Base-by-base conservation (phyloP, 129 eudicot species). In the Solidago caesia region DNA sequence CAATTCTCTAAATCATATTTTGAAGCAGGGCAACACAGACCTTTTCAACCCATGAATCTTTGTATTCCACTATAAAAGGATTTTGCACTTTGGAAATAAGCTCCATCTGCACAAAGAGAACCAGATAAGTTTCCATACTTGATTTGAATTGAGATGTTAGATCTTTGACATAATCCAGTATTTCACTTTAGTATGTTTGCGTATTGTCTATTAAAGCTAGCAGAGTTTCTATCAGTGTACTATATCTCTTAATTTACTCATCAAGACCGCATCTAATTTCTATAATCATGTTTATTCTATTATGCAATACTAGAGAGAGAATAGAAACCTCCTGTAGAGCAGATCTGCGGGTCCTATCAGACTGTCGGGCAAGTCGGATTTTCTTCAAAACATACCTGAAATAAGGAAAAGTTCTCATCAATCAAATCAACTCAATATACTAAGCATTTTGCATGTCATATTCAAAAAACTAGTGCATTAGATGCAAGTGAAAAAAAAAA, bases 1-100 rank as follows among this genome's bases (percentile, higher is more conserved):
- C 33, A 70, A 25, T 70, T 69, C 51, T 26, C 8, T 44, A 61
- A 75, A 71, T 63, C 55, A 60, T 69, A 70, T 59, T 2, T 62
- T 27, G 61, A 80, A 75, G 74, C n/a, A 51, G 72, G 76, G n/a
- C 64, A 39, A 65, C 12, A 61, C 44, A 48, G 25, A 94, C 99
- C 96, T 82, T 94, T 83, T 95, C 99, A 42, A 95, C 92, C 97
- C 97, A 92, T 70, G 97, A 89, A 82, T 92, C 97, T 82, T 89
- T 92, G 87, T 89, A 89, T 88, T 89, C 97, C 26, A 92, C 96
- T 57, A 92, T 92, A 71, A 79, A 92, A 70, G 97, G 97, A 75
- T 87, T 85, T 76, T 73, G 85, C 70, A 82, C 91, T 75, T 72
- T 84, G 47, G 97, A 85, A 74, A 89, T 87, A 64, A 92, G 96